Evolutionary conservation across 192 early-diverging fungal genomes (phyloP).

Genomic region (Podila clonocystis): DNA sequence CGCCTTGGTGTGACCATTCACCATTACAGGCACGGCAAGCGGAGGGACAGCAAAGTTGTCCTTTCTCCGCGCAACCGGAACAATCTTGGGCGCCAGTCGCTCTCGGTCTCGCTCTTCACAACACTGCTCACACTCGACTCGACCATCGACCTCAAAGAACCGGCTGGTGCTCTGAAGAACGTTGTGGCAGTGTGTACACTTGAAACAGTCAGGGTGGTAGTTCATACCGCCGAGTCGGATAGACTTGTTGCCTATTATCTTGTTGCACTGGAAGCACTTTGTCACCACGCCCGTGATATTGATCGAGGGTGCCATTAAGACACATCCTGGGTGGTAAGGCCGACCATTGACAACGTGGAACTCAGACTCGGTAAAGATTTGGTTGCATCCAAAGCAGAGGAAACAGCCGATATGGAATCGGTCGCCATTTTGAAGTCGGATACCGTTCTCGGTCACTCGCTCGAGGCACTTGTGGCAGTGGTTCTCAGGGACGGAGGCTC

Average conservation of each 20-base stretch:
- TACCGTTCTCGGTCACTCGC: conserved; percentile 48
- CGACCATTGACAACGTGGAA: conserved; percentile 51
- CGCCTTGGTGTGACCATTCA: background rate
- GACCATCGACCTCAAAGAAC: conserved; percentile 55
- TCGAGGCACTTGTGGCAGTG: conserved; percentile 55
- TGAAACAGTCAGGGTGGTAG: conserved; percentile 56
- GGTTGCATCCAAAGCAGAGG: conserved; percentile 53
- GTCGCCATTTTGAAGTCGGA: conserved; percentile 50
- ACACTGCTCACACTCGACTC: conserved; percentile 57
- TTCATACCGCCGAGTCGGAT: conserved; percentile 43
- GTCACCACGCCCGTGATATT: conserved; percentile 27
- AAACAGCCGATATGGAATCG: conserved; percentile 57
- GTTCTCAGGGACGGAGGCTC: conserved; percentile 19
- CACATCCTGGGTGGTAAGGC: conserved; percentile 56
- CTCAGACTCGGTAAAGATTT: conserved; percentile 56
- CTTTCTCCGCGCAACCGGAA: conserved; percentile 23
- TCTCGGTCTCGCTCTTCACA: conserved; percentile 29
- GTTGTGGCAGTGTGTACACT: conserved; percentile 43
- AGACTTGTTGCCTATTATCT: conserved; percentile 45
- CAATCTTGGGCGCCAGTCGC: conserved; percentile 33
- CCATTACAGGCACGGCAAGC: background rate
- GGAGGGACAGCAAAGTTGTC: conserved; percentile 36
- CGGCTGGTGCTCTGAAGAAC: conserved; percentile 42
- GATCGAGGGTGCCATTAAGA: conserved; percentile 20
- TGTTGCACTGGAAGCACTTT: conserved; percentile 48